These are phyloP conservation scores for Suaeda aralocaspica DNA, from an alignment of 148 eudicot genomes.

Conservation along the genomic window DNA sequence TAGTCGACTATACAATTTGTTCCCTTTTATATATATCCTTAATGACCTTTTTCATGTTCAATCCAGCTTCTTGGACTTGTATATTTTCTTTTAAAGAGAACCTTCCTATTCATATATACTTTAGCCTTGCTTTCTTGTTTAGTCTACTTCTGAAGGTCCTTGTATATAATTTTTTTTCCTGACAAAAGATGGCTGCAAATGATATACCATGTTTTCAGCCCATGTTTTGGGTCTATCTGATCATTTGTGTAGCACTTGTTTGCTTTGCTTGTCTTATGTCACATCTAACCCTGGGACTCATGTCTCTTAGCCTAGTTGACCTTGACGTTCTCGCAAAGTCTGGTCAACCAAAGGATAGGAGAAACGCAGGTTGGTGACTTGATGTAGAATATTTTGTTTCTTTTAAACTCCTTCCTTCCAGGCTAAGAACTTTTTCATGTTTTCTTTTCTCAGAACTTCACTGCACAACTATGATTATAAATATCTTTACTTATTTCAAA, in stretches of 20 bases:
- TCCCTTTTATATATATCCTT: no score
- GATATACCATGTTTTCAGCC: slow-evolving; percentile 82
- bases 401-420: neutral
- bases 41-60: slow-evolving; percentile 2
- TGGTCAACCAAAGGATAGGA: slow-evolving; percentile 69
- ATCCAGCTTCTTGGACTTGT: neutral
- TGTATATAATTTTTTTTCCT: no score
- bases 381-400: neutral
- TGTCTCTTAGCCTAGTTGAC: slow-evolving; percentile 81
- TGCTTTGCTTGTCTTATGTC: slow-evolving; percentile 88
- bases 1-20: no score
- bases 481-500: no score
- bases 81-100: neutral
- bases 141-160: no score
- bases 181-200: slow-evolving; percentile 54
- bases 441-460: no score
- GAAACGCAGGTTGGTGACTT: slow-evolving; percentile 48
- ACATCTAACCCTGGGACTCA: slow-evolving; percentile 76
- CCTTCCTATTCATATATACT: no score
- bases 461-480: no score
- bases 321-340: slow-evolving; percentile 76
- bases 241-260: slow-evolving; percentile 51
- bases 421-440: no score
- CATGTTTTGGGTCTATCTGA: slow-evolving; percentile 73
- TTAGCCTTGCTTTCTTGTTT: no score